Evolutionary conservation across 306 rosid species (phyloP).

Genomic region (Mimosa pudica): DNA sequence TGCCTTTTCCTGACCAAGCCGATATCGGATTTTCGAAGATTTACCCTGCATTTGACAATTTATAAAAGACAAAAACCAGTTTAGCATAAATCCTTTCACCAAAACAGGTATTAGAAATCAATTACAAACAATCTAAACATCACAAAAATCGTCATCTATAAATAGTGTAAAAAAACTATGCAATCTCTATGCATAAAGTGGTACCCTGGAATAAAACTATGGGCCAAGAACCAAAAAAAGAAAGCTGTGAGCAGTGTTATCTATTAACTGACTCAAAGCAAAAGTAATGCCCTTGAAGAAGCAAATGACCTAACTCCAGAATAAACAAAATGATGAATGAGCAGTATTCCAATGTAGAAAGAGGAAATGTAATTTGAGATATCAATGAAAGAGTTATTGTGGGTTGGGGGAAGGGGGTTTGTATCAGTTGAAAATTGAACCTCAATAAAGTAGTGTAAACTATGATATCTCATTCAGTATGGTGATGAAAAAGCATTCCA

Average conservation of each 20-base stretch:
- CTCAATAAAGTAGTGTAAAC: background rate
- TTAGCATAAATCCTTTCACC: constrained; percentile 14
- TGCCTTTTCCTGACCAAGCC: constrained; percentile 10
- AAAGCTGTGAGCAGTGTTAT: background rate
- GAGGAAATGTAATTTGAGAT: background rate
- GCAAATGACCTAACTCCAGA: background rate
- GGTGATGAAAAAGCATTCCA: background rate
- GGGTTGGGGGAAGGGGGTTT: background rate
- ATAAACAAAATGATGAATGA: background rate
- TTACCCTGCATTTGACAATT: constrained; percentile 44
- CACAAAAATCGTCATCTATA: background rate
- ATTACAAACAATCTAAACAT: background rate
- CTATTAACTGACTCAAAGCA: background rate
- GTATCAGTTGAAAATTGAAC: background rate
- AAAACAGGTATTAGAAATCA: background rate
- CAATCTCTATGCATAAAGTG: background rate
- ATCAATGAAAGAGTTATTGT: background rate
- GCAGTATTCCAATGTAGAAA: background rate
- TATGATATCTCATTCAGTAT: background rate
- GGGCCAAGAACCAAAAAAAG: background rate
- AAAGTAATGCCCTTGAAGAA: background rate
- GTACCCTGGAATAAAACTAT: background rate
- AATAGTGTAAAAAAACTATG: background rate
- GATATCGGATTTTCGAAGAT: constrained; percentile 40
- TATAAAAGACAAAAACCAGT: background rate